Conservation (phyloP, 305 asterid species). For the Lippia alba region DNA sequence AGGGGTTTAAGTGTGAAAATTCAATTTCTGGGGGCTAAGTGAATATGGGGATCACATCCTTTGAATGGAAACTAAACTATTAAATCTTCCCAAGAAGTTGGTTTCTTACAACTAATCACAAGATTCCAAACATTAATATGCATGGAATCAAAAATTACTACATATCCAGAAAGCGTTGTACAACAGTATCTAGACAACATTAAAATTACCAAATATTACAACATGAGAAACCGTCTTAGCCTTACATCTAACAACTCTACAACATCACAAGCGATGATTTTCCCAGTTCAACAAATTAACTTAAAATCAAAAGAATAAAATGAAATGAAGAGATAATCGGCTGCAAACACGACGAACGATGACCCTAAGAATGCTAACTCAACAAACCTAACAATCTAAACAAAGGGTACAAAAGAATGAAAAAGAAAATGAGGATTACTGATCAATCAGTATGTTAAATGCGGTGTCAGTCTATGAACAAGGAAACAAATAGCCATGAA, state of each 20-base stretch:
- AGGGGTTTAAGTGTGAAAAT: no score
- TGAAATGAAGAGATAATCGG: constrained; percentile 24
- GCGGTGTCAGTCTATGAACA: constrained; percentile 82
- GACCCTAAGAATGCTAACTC: constrained; percentile 15
- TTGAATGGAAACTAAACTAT: no score
- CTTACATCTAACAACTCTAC: constrained; percentile 23
- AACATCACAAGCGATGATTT: constrained; percentile 35
- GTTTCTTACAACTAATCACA: not conserved
- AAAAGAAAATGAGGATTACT: constrained; percentile 42
- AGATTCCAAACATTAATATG: not conserved
- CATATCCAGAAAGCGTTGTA: not conserved
- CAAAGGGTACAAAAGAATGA: constrained; percentile 41
- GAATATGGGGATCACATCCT: not conserved
- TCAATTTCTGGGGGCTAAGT: no score
- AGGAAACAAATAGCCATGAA: constrained; percentile 45
- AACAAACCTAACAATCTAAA: constrained; percentile 39
- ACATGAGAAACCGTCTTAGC: constrained; percentile 34
- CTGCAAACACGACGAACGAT: constrained; percentile 38
- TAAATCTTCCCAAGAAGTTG: not conserved
- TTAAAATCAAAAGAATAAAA: constrained; percentile 9
- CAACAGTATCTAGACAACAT: constrained; percentile 15
- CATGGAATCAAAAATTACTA: no score
- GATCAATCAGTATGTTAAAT: constrained; percentile 50
- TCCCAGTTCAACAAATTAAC: constrained; percentile 35
- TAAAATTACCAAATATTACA: constrained; percentile 13